These are phyloP conservation scores for Pleurotus djamor DNA, from an alignment of 768 basidiomycete species.

Conservation along the genomic window DNA sequence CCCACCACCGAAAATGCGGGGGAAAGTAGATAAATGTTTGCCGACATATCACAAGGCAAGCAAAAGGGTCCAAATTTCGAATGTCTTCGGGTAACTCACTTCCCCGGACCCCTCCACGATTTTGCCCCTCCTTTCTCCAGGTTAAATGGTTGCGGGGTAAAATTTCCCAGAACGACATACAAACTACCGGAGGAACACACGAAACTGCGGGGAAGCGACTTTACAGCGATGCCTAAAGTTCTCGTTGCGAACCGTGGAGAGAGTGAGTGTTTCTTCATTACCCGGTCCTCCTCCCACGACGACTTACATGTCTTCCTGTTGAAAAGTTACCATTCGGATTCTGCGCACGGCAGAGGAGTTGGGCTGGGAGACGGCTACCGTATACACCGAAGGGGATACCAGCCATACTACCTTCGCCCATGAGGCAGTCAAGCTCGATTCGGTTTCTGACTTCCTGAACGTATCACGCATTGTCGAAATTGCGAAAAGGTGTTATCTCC, in stretches of 20 bases:
- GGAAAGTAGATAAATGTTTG: slow-evolving; percentile 1
- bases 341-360: slow-evolving; percentile 84
- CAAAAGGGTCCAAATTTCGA: background rate
- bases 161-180: background rate
- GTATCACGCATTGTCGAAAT: slow-evolving; percentile 25
- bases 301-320: background rate
- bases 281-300: slow-evolving; percentile 19
- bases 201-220: no score
- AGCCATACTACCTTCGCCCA: slow-evolving; percentile 82
- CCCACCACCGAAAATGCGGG: background rate
- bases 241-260: slow-evolving; percentile 79
- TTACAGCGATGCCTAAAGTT: slow-evolving; percentile 50
- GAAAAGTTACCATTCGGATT: slow-evolving; percentile 81
- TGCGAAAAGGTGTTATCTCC: slow-evolving; percentile 20
- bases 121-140: background rate
- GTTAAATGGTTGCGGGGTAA: background rate
- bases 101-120: background rate
- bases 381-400: slow-evolving; percentile 84
- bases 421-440: slow-evolving; percentile 85
- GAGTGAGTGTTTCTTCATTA: slow-evolving; percentile 29
- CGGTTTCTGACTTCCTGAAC: slow-evolving; percentile 45
- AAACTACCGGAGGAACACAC: background rate
- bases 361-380: slow-evolving; percentile 85
- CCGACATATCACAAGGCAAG: slow-evolving; percentile 6
- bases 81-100: background rate